Base-by-base conservation (phyloP, 768 basidiomycete species). In the Leucocoprinus leucothites region DNA sequence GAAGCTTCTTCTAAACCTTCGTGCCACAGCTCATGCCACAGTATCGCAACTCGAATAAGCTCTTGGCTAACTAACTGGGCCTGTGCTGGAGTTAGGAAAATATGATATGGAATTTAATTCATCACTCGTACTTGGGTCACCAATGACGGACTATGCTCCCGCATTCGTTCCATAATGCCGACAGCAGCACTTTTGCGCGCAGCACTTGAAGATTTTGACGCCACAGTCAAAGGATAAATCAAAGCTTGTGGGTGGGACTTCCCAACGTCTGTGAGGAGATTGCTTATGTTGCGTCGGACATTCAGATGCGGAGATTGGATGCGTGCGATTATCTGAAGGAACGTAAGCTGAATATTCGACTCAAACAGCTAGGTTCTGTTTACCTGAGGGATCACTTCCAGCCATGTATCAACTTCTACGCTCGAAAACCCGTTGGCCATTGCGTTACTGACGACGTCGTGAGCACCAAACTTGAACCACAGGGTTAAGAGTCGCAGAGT, bases 1-100 rank as follows among this genome's bases (percentile, higher is more conserved):
- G 95, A 97, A 5, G 97, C 97, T 69, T 99, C 97, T 72, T 99
- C 97, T 19, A 99, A 76, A 16, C 93, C 94, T 72, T 99, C 97
- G 63, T 98, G 94, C 97, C 97, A 99, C 60, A 94, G 76, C 68
- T 99, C 97, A 62, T 98, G 95, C 97, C 97, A 99, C 9, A 99
- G 75, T 57, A 99, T 98, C 6, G 97, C 96, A 6, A 98, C 92
- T 18, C 97, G 87, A 57, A 98, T 98, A 35, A 99, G 80, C 67
- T 99, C 97, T 26, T 90, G 86, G 65, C 92, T 92, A 69, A 99
- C 93, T 22, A 96, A 57, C 9, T 53, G 35, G 36, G 53, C 58
- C 46, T 58, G 21, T 22, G 44, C n/a, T 19, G 19, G 38, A 14
- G 38, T 42, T 11, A 53, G 41, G 19, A 24, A 44, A 38, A 19